A percentile compares a stretch with the other conserved stretches of the same genome.
These are phyloP conservation scores for Fragaria iinumae DNA, from an alignment of 306 rosid species.

Conservation along the genomic window DNA sequence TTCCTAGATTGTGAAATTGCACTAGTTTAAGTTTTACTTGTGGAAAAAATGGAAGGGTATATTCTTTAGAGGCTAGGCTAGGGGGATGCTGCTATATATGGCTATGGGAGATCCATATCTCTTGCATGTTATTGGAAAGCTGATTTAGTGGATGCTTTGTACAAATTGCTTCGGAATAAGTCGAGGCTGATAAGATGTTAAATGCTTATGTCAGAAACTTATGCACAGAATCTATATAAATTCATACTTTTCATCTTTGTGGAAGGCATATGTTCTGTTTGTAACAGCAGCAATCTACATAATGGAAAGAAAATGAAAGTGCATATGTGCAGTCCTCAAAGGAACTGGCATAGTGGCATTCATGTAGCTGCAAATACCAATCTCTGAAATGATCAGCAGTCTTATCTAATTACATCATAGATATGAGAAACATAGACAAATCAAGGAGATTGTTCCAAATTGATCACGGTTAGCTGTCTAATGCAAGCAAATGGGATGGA, in stretches of 20 bases:
- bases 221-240: conserved; percentile 29
- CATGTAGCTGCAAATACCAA: conserved; percentile 36
- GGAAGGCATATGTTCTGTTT: conserved; percentile 29
- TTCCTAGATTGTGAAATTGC: not conserved
- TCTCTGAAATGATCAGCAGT: conserved; percentile 32
- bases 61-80: not conserved
- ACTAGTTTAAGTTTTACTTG: not conserved
- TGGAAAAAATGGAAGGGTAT: not conserved
- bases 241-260: conserved; percentile 31
- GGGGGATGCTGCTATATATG: not conserved
- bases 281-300: not conserved
- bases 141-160: conserved; percentile 4
- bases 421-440: conserved; percentile 52
- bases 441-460: conserved; percentile 40
- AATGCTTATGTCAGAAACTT: conserved; percentile 42
- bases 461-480: conserved; percentile 52
- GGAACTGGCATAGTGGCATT: conserved; percentile 37
- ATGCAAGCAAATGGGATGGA: conserved; percentile 12
- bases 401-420: conserved; percentile 53
- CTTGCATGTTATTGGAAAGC: not conserved
- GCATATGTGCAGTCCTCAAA: conserved; percentile 25
- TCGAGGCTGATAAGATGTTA: conserved; percentile 45
- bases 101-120: not conserved
- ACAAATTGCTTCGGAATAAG: conserved; percentile 34
- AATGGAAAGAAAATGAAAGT: conserved; percentile 6